phyloP scores from a whole-genome alignment of 164 flowering plant genomes.

The Aristolochia californica region DNA sequence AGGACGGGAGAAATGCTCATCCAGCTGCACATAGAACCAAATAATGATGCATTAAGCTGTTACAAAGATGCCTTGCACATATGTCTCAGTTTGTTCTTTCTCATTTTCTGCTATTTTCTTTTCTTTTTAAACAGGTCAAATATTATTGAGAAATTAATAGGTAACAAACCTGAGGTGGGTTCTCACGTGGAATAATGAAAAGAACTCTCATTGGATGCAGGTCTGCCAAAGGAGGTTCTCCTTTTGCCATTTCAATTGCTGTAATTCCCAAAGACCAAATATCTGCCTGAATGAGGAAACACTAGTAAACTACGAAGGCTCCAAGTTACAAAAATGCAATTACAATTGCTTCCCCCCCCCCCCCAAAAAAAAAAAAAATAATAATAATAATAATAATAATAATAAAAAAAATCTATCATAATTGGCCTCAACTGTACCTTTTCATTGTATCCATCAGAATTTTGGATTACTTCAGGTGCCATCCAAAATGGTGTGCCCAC shows the following conservation, averaged over 20 bases:
- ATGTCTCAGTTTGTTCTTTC: neutral
- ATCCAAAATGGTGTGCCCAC: conserved; percentile 99
- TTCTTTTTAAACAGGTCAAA: neutral
- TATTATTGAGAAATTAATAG: neutral
- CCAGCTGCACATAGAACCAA: conserved; percentile 52
- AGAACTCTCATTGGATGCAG: conserved; percentile 99
- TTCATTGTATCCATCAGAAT: conserved; percentile 94
- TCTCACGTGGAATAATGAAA: conserved; percentile 96
- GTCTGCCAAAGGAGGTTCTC: conserved; percentile 98
- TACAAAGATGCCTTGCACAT: neutral
- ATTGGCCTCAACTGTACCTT: conserved; percentile 39
- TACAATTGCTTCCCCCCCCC: no score
- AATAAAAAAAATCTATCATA: conserved; percentile 5
- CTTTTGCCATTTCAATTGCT: conserved; percentile 99
- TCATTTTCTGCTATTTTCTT: neutral
- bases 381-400: no score
- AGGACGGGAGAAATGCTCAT: conserved; percentile 96
- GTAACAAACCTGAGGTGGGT: conserved; percentile 82
- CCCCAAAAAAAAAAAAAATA: neutral
- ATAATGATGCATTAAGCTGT: neutral
- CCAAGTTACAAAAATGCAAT: no score
- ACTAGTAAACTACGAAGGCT: no score
- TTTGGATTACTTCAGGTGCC: conserved; percentile 99
- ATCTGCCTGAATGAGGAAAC: conserved; percentile 66
- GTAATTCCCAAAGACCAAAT: conserved; percentile 99